A percentile compares a stretch with the other conserved stretches of the same genome.
Evolutionary conservation across 2,329 filamentous ascomycete species (phyloP).

Genomic region (Dactylellina drechsleri): DNA sequence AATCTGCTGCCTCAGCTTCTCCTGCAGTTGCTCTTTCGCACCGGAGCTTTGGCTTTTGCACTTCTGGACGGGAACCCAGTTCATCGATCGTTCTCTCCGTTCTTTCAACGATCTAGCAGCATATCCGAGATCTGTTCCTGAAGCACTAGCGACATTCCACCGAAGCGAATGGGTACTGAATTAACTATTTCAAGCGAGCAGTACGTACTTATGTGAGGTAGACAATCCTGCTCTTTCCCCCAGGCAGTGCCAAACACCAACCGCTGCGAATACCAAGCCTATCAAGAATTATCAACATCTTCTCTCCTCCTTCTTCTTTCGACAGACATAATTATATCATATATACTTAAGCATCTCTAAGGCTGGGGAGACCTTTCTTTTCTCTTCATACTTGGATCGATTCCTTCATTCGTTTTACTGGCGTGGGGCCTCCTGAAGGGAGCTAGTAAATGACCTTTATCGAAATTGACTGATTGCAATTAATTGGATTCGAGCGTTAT

Average conservation of each 20-base stretch:
- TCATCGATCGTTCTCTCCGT: constrained; percentile 4
- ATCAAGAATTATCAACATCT: no score
- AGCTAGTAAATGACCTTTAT: constrained; percentile 8
- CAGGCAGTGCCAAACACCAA: no score
- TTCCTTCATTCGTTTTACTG: neutral
- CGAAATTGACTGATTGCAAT: neutral
- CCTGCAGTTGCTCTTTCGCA: neutral
- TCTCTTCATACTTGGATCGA: neutral
- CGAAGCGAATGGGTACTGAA: constrained; percentile 13
- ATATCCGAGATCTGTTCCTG: constrained; percentile 49
- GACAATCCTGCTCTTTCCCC: neutral
- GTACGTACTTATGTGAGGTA: no score
- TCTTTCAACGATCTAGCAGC: constrained; percentile 4
- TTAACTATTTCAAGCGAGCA: neutral
- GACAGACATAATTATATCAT: neutral
- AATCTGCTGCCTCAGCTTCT: neutral
- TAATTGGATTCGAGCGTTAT: neutral
- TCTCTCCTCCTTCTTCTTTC: neutral
- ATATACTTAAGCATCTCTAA: no score
- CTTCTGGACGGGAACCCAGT: constrained; percentile 1
- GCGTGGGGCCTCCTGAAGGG: constrained; percentile 20
- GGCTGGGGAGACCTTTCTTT: neutral
- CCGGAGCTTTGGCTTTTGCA: neutral
- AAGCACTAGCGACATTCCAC: constrained; percentile 53
- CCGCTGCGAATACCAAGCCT: no score